These are phyloP conservation scores for Otatea glauca DNA, from an alignment of 176 grass and related monocot genomes.

Conservation along the genomic window DNA sequence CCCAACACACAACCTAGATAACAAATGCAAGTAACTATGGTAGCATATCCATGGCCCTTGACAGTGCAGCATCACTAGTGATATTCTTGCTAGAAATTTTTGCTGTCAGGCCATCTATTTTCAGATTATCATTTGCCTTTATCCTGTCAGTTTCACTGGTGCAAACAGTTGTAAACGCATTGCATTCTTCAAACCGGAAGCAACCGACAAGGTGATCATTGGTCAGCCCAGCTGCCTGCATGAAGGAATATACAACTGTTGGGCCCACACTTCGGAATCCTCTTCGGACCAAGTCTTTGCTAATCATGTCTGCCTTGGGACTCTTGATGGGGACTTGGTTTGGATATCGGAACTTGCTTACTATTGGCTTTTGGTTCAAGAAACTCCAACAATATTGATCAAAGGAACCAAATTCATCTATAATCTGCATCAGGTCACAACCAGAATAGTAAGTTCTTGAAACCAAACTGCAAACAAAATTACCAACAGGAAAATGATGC, in stretches of 20 bases:
- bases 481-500: not conserved
- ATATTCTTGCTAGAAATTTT: slow-evolving; percentile 38
- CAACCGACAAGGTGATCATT: slow-evolving; percentile 73
- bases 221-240: slow-evolving; percentile 74
- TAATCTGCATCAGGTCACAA: slow-evolving; percentile 46
- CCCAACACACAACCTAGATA: slow-evolving; percentile 36
- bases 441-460: slow-evolving; percentile 34
- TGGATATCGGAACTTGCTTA: slow-evolving; percentile 53
- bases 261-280: slow-evolving; percentile 63
- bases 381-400: slow-evolving; percentile 66
- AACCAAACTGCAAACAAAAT: not conserved
- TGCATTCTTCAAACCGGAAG: slow-evolving; percentile 65
- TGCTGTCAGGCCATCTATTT: slow-evolving; percentile 19
- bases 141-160: slow-evolving; percentile 9
- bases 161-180: slow-evolving; percentile 24
- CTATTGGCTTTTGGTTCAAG: slow-evolving; percentile 54
- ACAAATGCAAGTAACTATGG: slow-evolving; percentile 7
- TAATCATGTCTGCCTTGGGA: slow-evolving; percentile 58
- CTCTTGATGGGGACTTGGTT: slow-evolving; percentile 55
- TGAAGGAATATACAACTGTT: slow-evolving; percentile 77
- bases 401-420: slow-evolving; percentile 69
- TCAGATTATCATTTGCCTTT: slow-evolving; percentile 35
- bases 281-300: slow-evolving; percentile 59
- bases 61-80: not conserved
- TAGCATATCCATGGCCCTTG: slow-evolving; percentile 28